Evolutionary conservation across 495 filamentous ascomycete genomes (phyloP).

Genomic region (Aspergillus funiculosus): DNA sequence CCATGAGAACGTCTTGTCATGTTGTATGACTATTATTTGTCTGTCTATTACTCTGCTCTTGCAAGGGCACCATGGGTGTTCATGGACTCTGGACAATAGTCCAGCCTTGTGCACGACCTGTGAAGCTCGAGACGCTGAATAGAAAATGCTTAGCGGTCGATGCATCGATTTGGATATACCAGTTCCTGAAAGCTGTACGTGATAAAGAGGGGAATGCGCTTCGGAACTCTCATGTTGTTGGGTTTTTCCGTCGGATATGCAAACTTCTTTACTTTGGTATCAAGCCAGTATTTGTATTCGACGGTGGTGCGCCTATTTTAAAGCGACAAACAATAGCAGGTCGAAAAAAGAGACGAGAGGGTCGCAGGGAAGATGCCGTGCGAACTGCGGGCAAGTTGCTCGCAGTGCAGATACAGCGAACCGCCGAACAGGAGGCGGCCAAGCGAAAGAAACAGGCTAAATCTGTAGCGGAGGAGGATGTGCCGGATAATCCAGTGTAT

Average conservation of each 20-base stretch:
- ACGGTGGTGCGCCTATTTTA: slow-evolving; percentile 85
- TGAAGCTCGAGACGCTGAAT: slow-evolving; percentile 93
- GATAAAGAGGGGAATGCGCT: slow-evolving; percentile 97
- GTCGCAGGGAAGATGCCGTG: slow-evolving; percentile 85
- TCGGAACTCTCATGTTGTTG: slow-evolving; percentile 89
- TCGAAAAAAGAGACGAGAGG: slow-evolving; percentile 75
- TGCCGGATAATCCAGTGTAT: slow-evolving; percentile 74
- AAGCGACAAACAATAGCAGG: slow-evolving; percentile 85
- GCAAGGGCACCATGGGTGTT: slow-evolving; percentile 70
- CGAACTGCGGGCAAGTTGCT: slow-evolving; percentile 84
- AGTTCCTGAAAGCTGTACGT: slow-evolving; percentile 96
- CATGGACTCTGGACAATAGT: slow-evolving; percentile 94
- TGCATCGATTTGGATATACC: slow-evolving; percentile 99
- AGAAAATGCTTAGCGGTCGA: slow-evolving; percentile 93
- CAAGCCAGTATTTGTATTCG: slow-evolving; percentile 94
- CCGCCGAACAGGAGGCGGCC: slow-evolving; percentile 76
- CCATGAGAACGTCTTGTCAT: slow-evolving; percentile 5
- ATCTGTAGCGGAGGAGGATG: slow-evolving; percentile 57
- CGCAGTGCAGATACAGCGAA: slow-evolving; percentile 84
- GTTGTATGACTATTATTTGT: slow-evolving; percentile 4
- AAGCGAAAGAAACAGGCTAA: slow-evolving; percentile 45
- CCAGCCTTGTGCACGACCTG: slow-evolving; percentile 75
- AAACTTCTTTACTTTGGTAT: slow-evolving; percentile 97
- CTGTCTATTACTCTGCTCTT: slow-evolving; percentile 4
- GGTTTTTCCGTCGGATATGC: slow-evolving; percentile 96